Percentiles rank a stretch among this genome's conserved stretches.
These are phyloP conservation scores for Talaromyces sp. DNA, from an alignment of 2,329 filamentous ascomycete genomes.

Conservation along the genomic window DNA sequence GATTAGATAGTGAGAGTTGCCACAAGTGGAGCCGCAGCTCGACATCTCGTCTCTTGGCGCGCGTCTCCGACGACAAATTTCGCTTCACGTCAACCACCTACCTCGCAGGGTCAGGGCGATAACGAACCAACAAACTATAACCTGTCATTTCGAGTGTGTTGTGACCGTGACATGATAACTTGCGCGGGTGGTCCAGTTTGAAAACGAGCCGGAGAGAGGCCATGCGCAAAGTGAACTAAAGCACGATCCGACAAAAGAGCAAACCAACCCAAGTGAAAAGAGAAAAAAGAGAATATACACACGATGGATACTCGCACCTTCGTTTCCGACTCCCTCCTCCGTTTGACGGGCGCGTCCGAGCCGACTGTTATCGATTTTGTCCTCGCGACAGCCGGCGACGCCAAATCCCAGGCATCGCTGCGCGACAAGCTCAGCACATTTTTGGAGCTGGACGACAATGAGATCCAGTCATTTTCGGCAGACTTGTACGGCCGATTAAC, in stretches of 20 bases:
- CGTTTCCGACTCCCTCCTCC: conserved; percentile 49
- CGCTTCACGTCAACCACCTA: not conserved
- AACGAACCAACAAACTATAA: not conserved
- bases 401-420: conserved; percentile 45
- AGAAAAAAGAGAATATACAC: not conserved
- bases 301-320: conserved; percentile 38
- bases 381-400: conserved; percentile 48
- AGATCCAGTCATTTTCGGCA: conserved; percentile 45
- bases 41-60: not conserved
- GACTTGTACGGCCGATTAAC: conserved; percentile 39
- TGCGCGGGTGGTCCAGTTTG: not conserved
- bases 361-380: conserved; percentile 55
- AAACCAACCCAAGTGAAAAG: not conserved
- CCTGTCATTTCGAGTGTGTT: not conserved
- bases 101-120: not conserved
- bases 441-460: conserved; percentile 44
- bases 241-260: not conserved
- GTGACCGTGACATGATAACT: not conserved
- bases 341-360: conserved; percentile 53
- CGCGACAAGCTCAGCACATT: conserved; percentile 50
- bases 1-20: not conserved
- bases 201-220: not conserved
- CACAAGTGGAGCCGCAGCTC: not conserved
- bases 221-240: not conserved
- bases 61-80: not conserved